Evolutionary conservation across 495 filamentous ascomycete species (phyloP), one percentile per base, ranked within the genome.

Genomic region (Letharia columbiana): DNA sequence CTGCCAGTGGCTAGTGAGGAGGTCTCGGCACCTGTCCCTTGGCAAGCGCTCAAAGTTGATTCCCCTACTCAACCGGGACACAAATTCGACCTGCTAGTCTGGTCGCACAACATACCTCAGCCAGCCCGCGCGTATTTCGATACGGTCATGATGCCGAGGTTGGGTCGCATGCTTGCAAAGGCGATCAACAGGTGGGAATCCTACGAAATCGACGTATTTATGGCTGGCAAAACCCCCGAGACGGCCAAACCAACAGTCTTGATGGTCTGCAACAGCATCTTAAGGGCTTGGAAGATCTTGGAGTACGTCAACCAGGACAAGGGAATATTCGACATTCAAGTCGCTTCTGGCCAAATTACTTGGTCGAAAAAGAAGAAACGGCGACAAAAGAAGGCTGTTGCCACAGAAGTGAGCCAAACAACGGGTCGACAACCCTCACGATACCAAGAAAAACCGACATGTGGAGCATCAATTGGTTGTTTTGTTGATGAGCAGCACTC

Each of bases 381-480:
- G 59, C 54, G 54, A 57, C 61, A 64, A 4, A 64, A 61, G 40
- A 67, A 67, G 17, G 20, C 63, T 58, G 75, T 75, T 69, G 40
- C 75, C 75, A 49, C 68, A 74, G 59, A 79, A 78, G 52, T 76
- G 75, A 42, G 77, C 75, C 56, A 41, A 59, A 58, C 35, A 41
- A 41, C 44, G 15, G 28, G 41, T 10, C 41, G 42, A 62, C 18
- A 49, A 15, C 57, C 59, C 10, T 58, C 59, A 28, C 80, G 79
- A 23, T 88, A 91, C 70, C 92, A 97, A 73, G 78, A 86, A 66
- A 82, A 82, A 65, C 92, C 93, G 1, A 72, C 86, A 0, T 96
- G 91, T 62, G 93, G 93, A 2, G 93, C 93, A 4, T 96, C 91
- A 35, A 96, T 98, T 66, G 93, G 93, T 23, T 92, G 93, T 2